Evolutionary conservation across 352 stramenopile genomes (phyloP).

Genomic region (Phytophthora parvispora): DNA sequence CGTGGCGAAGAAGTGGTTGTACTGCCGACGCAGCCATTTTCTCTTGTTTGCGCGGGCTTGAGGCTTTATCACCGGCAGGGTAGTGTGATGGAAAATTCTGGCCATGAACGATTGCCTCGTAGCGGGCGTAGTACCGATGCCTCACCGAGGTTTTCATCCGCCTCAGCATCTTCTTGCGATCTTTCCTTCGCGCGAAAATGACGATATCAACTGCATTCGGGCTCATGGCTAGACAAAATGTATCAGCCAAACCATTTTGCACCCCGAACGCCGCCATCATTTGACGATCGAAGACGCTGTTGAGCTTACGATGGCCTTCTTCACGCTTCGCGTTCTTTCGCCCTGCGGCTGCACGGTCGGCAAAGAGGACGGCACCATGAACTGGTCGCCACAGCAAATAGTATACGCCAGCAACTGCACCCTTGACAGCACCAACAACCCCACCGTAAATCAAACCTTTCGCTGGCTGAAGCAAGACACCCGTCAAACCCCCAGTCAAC

Average conservation of each 20-base stretch:
- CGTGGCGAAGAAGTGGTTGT: conserved; percentile 18
- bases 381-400: conserved; percentile 45
- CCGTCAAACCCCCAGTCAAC: conserved; percentile 49
- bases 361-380: conserved; percentile 46
- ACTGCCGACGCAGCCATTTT: not conserved
- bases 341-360: conserved; percentile 54
- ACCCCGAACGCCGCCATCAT: conserved; percentile 36
- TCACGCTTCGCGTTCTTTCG: conserved; percentile 48
- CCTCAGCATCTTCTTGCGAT: conserved; percentile 33
- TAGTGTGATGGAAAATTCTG: conserved; percentile 13
- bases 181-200: conserved; percentile 34
- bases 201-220: conserved; percentile 36
- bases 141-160: conserved; percentile 24
- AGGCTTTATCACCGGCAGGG: not conserved
- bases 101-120: conserved; percentile 20
- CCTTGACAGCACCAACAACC: conserved; percentile 36
- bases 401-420: conserved; percentile 34
- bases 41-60: not conserved
- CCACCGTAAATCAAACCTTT: conserved; percentile 36
- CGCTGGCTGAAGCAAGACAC: conserved; percentile 47
- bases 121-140: conserved; percentile 22
- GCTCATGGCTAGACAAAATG: conserved; percentile 20
- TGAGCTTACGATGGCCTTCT: conserved; percentile 42
- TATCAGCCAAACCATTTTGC: conserved; percentile 33
- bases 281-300: conserved; percentile 36